Conservation (phyloP, 768 basidiomycete species). For the Agaricus subrufescens region DNA sequence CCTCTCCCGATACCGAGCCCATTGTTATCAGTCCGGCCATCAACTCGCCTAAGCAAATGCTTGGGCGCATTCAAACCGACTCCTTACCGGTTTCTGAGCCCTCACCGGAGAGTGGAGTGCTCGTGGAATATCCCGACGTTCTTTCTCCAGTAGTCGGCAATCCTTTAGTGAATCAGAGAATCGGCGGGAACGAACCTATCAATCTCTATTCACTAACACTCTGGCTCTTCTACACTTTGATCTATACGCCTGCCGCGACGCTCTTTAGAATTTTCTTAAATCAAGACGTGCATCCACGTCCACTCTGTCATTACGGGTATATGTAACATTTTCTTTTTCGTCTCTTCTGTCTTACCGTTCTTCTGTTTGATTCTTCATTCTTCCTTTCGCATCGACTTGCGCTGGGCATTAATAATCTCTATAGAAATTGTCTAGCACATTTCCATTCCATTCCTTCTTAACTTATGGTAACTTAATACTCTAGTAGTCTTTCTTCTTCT, state of each 20-base stretch:
- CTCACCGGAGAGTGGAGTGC: neutral
- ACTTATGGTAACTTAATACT: constrained; percentile 9
- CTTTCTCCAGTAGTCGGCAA: constrained; percentile 3
- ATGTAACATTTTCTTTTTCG: constrained; percentile 1
- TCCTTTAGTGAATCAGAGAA: constrained; percentile 2
- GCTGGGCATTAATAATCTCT: constrained; percentile 7
- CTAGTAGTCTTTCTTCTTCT: constrained; percentile 1
- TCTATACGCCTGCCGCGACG: constrained; percentile 4
- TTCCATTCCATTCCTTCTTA: neutral
- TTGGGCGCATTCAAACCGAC: neutral
- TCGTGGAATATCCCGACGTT: neutral
- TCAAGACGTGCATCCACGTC: constrained; percentile 8
- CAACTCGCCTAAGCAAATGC: neutral
- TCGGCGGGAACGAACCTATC: constrained; percentile 1
- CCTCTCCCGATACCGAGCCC: neutral
- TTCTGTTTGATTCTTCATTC: no score
- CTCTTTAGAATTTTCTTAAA: constrained; percentile 5
- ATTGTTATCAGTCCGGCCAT: neutral
- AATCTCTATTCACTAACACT: constrained; percentile 6
- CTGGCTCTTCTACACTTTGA: constrained; percentile 3
- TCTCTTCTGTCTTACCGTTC: no score
- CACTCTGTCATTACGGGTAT: constrained; percentile 11
- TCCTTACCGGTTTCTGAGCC: neutral
- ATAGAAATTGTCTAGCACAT: neutral
- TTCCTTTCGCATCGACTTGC: constrained; percentile 1